phyloP scores from a whole-genome alignment of 495 filamentous ascomycete genomes.

The Hypoxylon perforatum region DNA sequence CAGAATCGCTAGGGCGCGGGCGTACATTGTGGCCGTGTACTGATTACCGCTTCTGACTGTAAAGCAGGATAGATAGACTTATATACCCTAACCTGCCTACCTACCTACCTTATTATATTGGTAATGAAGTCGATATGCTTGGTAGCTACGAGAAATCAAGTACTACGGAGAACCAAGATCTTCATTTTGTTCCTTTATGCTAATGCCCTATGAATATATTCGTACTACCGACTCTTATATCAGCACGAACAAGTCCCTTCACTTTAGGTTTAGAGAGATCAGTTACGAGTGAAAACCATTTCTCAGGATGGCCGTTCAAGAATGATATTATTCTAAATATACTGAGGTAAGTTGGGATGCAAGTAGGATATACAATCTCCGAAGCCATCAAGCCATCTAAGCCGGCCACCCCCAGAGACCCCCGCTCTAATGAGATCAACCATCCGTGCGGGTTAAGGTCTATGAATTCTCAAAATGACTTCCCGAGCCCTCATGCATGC shows the following conservation, averaged over 20 bases:
- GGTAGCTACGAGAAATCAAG: too few relatives aligned
- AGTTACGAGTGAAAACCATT: constrained; percentile 1
- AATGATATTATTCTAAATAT: constrained; percentile 29
- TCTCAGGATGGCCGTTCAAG: constrained; percentile 6
- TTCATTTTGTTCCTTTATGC: too few relatives aligned
- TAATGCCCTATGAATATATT: too few relatives aligned
- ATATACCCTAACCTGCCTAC: too few relatives aligned
- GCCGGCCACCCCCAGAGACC: constrained; percentile 1
- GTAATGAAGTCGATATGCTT: too few relatives aligned
- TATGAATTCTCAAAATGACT: constrained; percentile 4
- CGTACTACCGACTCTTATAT: not conserved
- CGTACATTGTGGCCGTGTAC: too few relatives aligned
- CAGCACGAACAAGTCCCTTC: not conserved
- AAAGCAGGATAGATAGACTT: too few relatives aligned
- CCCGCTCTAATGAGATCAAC: constrained; percentile 13
- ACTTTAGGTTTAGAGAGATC: not conserved
- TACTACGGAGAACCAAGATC: too few relatives aligned
- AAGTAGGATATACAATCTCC: constrained; percentile 11
- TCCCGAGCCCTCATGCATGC: constrained; percentile 15
- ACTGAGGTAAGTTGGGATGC: constrained; percentile 6
- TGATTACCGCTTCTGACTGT: too few relatives aligned
- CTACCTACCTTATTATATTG: too few relatives aligned
- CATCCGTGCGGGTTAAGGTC: constrained; percentile 2
- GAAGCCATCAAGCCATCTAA: constrained; percentile 2
- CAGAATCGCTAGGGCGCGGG: too few relatives aligned